Base-by-base conservation (phyloP, 164 flowering plant species). In the Litsea cubeba region DNA sequence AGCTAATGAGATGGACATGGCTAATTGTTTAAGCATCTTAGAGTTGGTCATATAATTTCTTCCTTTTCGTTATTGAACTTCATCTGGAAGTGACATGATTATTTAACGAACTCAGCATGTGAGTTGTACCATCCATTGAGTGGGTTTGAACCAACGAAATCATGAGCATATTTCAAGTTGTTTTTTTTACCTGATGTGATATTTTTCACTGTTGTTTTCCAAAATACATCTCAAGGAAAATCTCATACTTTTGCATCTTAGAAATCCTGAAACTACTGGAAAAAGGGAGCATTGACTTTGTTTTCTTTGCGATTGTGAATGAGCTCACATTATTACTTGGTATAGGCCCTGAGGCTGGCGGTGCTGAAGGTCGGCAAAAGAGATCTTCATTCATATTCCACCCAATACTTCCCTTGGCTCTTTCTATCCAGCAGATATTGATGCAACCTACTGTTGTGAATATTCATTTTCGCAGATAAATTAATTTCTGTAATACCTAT, bases 271-370 rank as follows among this genome's bases (percentile, higher is more conserved):
- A 20, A 54, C 60, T 40, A 40, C 46, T 40, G 46, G 46, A 7
- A 40, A 40, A 40, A 8, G 46, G 46, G 46, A 0, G n/a, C 18
- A 3, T 15, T 54, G 15, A 54, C 60, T 54, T 54, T 54, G 60
- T 54, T 54, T 15, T 54, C 60, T 54, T 54, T 14, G 60, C 17
- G 12, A 54, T 54, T 17, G 60, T 18, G n/a, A 54, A 54, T 54
- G n/a, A 54, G n/a, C 60, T 54, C 5, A 14, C 17, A 54, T 4
- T 15, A 2, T 54, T 40, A 20, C 60, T 54, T 54, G 0, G 14
- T 15, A n/a, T 73, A 95, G 99, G 99, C 75, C 96, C 94, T 22
- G 96, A 93, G 78, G 89, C 81, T 73, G 99, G 97, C 25, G 87
- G 75, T 18, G 62, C 78, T 1, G 98, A 93, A 82, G 84, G 86